phyloP scores from a whole-genome alignment of 306 rosid genomes.

The Sphenostylis stenocarpa region DNA sequence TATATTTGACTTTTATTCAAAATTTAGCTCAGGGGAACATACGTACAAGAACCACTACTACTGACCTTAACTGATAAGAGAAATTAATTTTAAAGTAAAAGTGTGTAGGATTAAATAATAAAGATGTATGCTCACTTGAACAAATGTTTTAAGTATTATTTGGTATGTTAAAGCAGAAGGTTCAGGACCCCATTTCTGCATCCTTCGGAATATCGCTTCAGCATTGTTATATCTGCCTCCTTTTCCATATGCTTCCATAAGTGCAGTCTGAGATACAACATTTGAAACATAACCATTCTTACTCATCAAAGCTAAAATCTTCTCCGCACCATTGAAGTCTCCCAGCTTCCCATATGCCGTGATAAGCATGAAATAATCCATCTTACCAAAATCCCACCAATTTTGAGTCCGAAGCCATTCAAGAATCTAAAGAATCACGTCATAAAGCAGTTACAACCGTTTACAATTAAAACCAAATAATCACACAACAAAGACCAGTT shows the following conservation, averaged over 20 bases:
- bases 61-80: not conserved
- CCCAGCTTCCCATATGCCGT: slow-evolving; percentile 95
- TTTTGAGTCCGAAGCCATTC: slow-evolving; percentile 83
- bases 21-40: not conserved
- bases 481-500: not conserved
- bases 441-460: not conserved
- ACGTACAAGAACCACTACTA: not conserved
- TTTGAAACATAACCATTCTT: slow-evolving; percentile 69
- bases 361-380: slow-evolving; percentile 90
- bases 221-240: slow-evolving; percentile 77
- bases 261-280: slow-evolving; percentile 87
- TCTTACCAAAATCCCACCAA: slow-evolving; percentile 91
- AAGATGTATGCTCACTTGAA: slow-evolving; percentile 53
- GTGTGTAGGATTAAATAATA: not conserved
- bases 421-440: slow-evolving; percentile 56
- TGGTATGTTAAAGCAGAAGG: slow-evolving; percentile 91
- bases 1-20: not conserved
- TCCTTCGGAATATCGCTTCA: slow-evolving; percentile 90
- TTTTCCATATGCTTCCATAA: slow-evolving; percentile 97
- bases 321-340: slow-evolving; percentile 77
- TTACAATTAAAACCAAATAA: not conserved
- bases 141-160: slow-evolving; percentile 78
- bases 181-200: slow-evolving; percentile 87
- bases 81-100: not conserved
- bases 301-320: slow-evolving; percentile 64